A percentile compares a stretch with the other conserved stretches of the same genome.
phyloP scores from a whole-genome alignment of 2,329 filamentous ascomycete species.

The Fusarium clavum region DNA sequence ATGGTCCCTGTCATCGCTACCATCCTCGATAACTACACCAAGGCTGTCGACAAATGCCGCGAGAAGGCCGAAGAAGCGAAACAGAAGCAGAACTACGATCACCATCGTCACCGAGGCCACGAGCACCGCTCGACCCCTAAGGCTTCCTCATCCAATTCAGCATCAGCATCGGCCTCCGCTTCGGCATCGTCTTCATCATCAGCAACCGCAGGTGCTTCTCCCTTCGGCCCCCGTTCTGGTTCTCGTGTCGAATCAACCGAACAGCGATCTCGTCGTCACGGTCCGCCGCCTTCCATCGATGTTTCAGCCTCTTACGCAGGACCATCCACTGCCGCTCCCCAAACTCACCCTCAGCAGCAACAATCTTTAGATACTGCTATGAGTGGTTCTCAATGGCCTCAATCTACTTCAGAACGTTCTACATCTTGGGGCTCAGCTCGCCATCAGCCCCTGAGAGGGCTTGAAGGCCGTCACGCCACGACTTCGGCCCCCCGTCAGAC shows the following conservation, averaged over 20 bases:
- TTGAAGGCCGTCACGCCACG: conserved; percentile 63
- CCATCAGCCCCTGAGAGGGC: conserved; percentile 63
- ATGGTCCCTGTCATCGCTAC: conserved; percentile 99
- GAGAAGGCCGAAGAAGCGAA: conserved; percentile 88
- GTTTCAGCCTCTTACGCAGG: conserved; percentile 59
- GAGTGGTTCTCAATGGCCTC: conserved; percentile 39
- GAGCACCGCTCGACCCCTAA: conserved; percentile 63
- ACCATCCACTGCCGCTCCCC: conserved; percentile 50
- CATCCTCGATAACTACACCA: conserved; percentile 98
- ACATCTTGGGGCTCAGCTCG: conserved; percentile 51
- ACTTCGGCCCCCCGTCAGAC: conserved; percentile 61
- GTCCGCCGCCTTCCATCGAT: conserved; percentile 79
- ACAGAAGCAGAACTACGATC: conserved; percentile 70
- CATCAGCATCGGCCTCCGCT: conserved; percentile 49
- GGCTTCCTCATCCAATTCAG: conserved; percentile 50
- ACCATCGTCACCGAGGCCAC: conserved; percentile 63
- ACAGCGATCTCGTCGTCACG: conserved; percentile 76
- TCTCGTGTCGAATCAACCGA: conserved; percentile 67
- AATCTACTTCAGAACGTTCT: conserved; percentile 42
- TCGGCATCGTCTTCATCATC: conserved; percentile 50
- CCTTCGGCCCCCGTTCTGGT: conserved; percentile 65
- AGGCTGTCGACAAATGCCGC: conserved; percentile 91
- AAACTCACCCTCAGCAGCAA: conserved; percentile 33
- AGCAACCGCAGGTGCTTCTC: conserved; percentile 17
- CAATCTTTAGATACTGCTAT: conserved; percentile 42